Percentiles rank a stretch among this genome's conserved stretches.
phyloP scores from a whole-genome alignment of 176 grass and related monocot species.

The Oryza officinalis region DNA sequence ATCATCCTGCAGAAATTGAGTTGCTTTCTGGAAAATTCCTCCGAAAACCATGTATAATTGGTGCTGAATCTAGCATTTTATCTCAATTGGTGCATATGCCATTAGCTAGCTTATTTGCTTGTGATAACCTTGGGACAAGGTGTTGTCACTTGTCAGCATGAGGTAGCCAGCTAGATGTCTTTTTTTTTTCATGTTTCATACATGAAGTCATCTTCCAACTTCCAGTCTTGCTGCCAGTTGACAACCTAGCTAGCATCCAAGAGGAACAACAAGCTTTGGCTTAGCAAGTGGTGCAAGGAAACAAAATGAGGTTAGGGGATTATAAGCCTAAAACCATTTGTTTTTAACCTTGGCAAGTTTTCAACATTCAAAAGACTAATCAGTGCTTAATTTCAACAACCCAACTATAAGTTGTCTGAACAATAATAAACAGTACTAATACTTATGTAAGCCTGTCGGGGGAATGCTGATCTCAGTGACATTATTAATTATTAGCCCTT shows the following conservation, averaged over 20 bases:
- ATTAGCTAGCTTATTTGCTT: conserved; percentile 2
- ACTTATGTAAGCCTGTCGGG: neutral
- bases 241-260: conserved; percentile 42
- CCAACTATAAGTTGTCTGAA: neutral
- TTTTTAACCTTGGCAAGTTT: neutral
- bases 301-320: neutral
- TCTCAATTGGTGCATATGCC: conserved; percentile 3
- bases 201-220: conserved; percentile 41
- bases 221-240: conserved; percentile 32
- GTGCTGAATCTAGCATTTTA: neutral
- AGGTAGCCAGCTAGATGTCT: conserved; percentile 9
- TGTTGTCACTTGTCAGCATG: conserved; percentile 9
- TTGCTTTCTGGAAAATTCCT: neutral
- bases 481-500: neutral
- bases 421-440: neutral
- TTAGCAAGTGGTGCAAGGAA: conserved; percentile 28
- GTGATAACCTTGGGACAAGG: conserved; percentile 11
- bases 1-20: neutral
- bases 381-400: neutral
- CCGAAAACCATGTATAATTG: neutral
- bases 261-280: conserved; percentile 33
- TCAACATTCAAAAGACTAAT: conserved; percentile 3
- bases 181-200: conserved; percentile 9
- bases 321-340: neutral
- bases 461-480: neutral